Base-by-base conservation (phyloP, 2,329 filamentous ascomycete species). In the Colletotrichum navitas region DNA sequence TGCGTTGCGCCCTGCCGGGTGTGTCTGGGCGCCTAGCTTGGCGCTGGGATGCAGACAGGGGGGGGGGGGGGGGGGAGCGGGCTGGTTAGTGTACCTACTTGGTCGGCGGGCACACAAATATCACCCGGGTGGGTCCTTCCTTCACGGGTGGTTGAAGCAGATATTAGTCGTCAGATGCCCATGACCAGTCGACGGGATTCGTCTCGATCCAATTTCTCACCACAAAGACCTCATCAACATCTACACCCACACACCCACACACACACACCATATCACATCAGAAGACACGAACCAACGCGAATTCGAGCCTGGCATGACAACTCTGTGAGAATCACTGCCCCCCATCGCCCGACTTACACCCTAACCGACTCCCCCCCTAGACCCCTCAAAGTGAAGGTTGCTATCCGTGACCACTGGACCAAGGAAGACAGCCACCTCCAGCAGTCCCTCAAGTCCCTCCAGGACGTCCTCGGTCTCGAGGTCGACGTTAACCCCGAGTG, bases 401-500 rank as follows among this genome's bases (percentile, higher is more conserved):
- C 79, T 52, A 78, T 86, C 74, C 83, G 84, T 36, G 83, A 86
- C 73, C 74, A 79, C 63, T 86, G 84, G 84, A 77, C 79, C 39
- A 81, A 77, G 14, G 66, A 76, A 10, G 77, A 80, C 36, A 75
- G 79, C 5, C 73, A 80, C 1, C 76, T 80, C 0, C 81, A 83
- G 41, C 77, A 73, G 24, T 74, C 81, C 0, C 76, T 84, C 34
- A 74, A 73, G 34, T 71, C 63, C 5, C 74, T 85, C 21, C 74
- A 77, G 24, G 74, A 78, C 0, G 67, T 79, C 7, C 76, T 87
- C 18, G 85, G 86, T 1, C 80, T 83, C 39, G 70, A 80, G 0
- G 76, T 85, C 24, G 73, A 74, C 29, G 76, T 82, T 47, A 78
- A 83, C 8, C 84, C 84, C 0, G 82, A 86, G 75, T 87, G 85